Base-by-base conservation (phyloP, 2,329 filamentous ascomycete species). In the Chalaropsis ovoidea region DNA sequence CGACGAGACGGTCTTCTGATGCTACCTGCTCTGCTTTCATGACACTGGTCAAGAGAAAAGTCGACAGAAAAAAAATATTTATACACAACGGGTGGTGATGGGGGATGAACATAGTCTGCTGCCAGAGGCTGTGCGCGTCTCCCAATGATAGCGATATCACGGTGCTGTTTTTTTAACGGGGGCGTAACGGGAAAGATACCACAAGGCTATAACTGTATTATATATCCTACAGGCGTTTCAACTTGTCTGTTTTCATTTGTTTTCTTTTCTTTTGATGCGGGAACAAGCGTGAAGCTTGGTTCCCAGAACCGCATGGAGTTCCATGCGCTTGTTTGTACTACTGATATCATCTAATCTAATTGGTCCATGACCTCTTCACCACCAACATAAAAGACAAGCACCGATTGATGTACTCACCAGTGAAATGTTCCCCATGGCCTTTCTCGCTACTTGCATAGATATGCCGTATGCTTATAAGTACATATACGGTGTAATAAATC, bases 151-250 rank as follows among this genome's bases (percentile, higher is more conserved):
- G 27, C 31, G 27, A 58, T 58, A 39, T 39, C 54, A 58, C 10
- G 15, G 31, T 27, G 17, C 24, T 17, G 15, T 58, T 39, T 54
- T 54, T 31, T 54, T 27, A 6, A 15, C 6, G 22, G 24, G 54
- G n/a, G n/a, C 17, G 31, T 27, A 35, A 58, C 10, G 54, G 54
- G 10, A 31, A 39, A 58, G 54, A 58, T 58, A 58, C 54, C 54
- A 58, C 54, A n/a, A 17, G 54, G 54, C 31, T 58, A 58, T 58
- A 35, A 58, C 54, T 58, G 54, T 58, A 58, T 35, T 58, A 58
- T n/a, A 19, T 39, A 58, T 58, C 6, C 10, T 35, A 11, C 54
- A 58, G 15, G 54, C 54, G 27, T 58, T 58, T 58, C 10, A 7
- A 39, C 4, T 39, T 39, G 35, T 10, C 4, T 39, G 35, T 39